Evolutionary conservation across 306 rosid genomes (phyloP), one percentile per base, ranked within the genome.

Genomic region (Quercus parvula): DNA sequence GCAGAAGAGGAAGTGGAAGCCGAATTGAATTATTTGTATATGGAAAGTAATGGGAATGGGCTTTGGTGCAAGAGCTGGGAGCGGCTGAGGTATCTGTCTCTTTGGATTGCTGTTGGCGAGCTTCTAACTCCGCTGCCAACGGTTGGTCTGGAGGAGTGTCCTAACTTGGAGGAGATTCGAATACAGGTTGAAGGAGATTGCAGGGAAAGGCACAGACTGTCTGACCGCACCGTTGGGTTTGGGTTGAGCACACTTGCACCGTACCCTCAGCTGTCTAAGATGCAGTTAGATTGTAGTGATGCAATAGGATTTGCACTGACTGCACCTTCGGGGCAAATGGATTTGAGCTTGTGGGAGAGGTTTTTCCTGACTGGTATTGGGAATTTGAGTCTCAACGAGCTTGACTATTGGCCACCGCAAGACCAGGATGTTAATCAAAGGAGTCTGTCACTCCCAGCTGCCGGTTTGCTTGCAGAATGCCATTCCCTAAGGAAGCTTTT

Each of bases 321-420:
- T 0, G 97, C 97, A 1, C 98, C 97, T 5, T 77, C 89, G 0
- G 98, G 97, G 27, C 91, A 89, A 58, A 91, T 91, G 98, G 98
- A 94, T 78, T 82, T 94, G 81, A 92, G 94, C 79, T 83, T 89
- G 74, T 92, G 98, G 97, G 98, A 94, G 87, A 92, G 98, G 82
- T 92, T 94, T 83, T 88, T 91, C 80, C 85, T 94, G 35, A 87
- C 79, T 79, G 94, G 97, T 8, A 84, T 94, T n/a, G 87, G 87
- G 49, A 62, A 79, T 67, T 73, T 94, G 82, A 83, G 88, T 62
- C 89, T 94, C 3, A 59, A 77, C 18, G 97, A 89, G 58, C 96
- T 92, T 44, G 90, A 89, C 83, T 94, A 92, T 76, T 94, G 98
- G 98, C 97, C 98, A 12, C 97, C 97, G 8, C 97, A 92, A 73